Conservation (phyloP, 805 yeast species). For the Torulaspora maleeae region DNA sequence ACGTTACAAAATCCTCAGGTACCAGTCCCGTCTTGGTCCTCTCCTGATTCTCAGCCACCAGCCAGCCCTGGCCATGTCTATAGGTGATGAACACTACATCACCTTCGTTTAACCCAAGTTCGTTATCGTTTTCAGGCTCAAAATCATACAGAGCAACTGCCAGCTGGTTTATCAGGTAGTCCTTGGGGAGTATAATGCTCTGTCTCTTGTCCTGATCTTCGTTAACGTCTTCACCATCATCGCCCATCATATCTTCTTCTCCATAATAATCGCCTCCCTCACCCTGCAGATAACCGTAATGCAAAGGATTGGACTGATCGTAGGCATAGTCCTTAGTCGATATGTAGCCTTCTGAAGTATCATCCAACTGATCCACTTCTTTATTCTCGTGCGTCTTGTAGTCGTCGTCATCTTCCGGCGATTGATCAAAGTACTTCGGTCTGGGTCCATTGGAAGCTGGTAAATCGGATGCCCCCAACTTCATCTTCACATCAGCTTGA, state of each 20-base stretch:
- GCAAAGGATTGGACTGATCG: conserved; percentile 60
- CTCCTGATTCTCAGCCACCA: conserved; percentile 66
- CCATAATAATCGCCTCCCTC: conserved; percentile 12
- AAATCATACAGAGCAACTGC: conserved; percentile 91
- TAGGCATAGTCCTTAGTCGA: conserved; percentile 82
- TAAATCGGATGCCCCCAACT: neutral
- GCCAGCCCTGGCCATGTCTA: conserved; percentile 98
- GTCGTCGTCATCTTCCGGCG: conserved; percentile 16
- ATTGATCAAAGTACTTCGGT: conserved; percentile 4
- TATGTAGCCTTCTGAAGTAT: conserved; percentile 34
- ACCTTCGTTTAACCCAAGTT: conserved; percentile 69
- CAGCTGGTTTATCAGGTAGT: conserved; percentile 42
- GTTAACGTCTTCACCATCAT: conserved; percentile 17
- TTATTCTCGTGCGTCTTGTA: conserved; percentile 8
- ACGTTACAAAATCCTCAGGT: conserved; percentile 88
- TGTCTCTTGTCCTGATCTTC: conserved; percentile 23
- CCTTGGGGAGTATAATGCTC: conserved; percentile 33
- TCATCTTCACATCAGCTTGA: neutral
- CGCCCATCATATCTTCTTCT: conserved; percentile 23
- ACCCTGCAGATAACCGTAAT: conserved; percentile 51
- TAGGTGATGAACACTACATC: conserved; percentile 82
- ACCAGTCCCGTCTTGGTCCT: conserved; percentile 68
- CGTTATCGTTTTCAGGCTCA: conserved; percentile 91
- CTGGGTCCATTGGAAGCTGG: neutral
- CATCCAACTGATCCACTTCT: conserved; percentile 6